These are phyloP conservation scores for Populus tomentosa DNA, from an alignment of 441 rosid genomes.

Conservation along the genomic window DNA sequence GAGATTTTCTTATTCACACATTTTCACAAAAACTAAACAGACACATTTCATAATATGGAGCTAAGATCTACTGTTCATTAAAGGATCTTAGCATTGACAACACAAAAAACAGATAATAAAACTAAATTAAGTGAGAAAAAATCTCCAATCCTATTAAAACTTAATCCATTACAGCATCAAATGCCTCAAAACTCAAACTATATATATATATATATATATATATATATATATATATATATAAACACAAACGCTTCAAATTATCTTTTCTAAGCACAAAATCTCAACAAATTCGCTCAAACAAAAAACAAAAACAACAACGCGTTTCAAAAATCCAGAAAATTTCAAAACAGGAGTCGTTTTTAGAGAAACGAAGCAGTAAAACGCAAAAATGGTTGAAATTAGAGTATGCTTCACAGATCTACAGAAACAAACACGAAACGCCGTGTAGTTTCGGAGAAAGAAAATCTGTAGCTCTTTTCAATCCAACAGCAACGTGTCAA, in stretches of 20 bases:
- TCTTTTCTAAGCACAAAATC: constrained; percentile 2
- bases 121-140: neutral
- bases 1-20: neutral
- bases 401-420: constrained; percentile 31
- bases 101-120: too few species aligned
- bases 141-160: neutral
- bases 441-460: neutral
- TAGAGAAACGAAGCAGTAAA: neutral
- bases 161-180: neutral
- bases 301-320: neutral
- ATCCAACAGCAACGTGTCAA: constrained; percentile 1
- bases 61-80: constrained; percentile 2
- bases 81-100: neutral
- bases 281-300: constrained; percentile 1
- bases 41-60: neutral
- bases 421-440: constrained; percentile 2
- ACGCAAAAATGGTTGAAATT: neutral
- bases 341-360: neutral
- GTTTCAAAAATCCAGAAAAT: neutral
- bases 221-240: too few species aligned
- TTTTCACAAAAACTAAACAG: neutral
- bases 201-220: neutral
- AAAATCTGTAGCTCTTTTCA: constrained; percentile 16
- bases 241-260: neutral
- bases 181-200: too few species aligned